These are phyloP conservation scores for Hanseniaspora thailandica DNA, from an alignment of 805 yeast genomes.

Conservation along the genomic window DNA sequence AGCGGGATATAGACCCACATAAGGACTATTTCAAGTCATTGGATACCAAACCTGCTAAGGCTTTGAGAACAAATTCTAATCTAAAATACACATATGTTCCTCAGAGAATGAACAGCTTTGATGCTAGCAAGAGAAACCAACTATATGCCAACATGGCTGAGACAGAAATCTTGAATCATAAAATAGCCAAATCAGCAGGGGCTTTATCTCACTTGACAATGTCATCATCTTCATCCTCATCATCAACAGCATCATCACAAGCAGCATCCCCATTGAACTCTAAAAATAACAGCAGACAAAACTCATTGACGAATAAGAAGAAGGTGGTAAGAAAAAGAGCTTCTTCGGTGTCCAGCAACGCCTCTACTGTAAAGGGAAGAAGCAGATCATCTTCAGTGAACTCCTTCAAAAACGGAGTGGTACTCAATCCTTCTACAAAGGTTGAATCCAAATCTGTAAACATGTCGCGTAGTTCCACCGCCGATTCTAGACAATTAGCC, in stretches of 20 bases:
- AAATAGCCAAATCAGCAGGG: conserved; percentile 1
- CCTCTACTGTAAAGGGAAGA: conserved; percentile 17
- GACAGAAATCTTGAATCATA: not conserved
- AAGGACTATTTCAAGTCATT: not conserved
- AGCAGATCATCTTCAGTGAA: conserved; percentile 29
- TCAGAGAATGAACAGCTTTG: conserved; percentile 5
- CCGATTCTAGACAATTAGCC: no score
- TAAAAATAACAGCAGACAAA: conserved; percentile 17
- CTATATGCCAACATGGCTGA: not conserved
- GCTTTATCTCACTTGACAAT: conserved; percentile 1
- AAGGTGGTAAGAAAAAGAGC: not conserved
- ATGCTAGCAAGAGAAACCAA: not conserved
- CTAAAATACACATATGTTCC: not conserved
- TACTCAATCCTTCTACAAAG: no score
- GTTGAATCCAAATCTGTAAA: no score
- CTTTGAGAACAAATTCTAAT: not conserved
- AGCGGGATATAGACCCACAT: not conserved
- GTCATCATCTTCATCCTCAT: not conserved
- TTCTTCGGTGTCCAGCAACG: conserved; percentile 6
- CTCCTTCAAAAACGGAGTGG: no score
- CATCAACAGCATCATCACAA: not conserved
- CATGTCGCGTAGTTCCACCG: no score
- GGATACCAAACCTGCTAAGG: not conserved
- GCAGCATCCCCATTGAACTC: not conserved
- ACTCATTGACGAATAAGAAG: conserved; percentile 19